Percentiles rank a stretch among this genome's conserved stretches.
These are phyloP conservation scores for Ophiostoma ulmi DNA, from an alignment of 2,329 filamentous ascomycete genomes.

Conservation along the genomic window DNA sequence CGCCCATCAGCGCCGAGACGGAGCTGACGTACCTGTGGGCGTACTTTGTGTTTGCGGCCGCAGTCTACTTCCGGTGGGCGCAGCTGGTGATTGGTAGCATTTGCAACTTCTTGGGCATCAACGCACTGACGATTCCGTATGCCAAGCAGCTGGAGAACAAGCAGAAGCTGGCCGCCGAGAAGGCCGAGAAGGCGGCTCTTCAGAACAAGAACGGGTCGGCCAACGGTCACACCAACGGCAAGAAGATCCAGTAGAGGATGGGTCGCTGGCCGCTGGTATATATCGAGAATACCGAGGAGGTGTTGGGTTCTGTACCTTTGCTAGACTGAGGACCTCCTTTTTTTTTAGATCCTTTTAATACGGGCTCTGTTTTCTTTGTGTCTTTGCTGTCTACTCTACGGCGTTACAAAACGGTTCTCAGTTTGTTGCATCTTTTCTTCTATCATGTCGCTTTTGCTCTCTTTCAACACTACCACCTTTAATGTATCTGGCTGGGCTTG, in stretches of 20 bases:
- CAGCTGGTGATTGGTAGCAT: constrained; percentile 86
- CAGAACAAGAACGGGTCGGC: not conserved
- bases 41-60: constrained; percentile 75
- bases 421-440: not conserved
- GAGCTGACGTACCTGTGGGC: constrained; percentile 78
- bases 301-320: not conserved
- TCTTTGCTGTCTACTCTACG: not conserved
- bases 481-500: not conserved
- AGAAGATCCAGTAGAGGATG: constrained; percentile 22
- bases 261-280: too few species aligned
- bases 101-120: constrained; percentile 87
- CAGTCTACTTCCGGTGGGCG: constrained; percentile 93
- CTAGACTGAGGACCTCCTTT: not conserved
- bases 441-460: not conserved
- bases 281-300: too few species aligned
- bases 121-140: constrained; percentile 78
- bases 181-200: constrained; percentile 19
- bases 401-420: not conserved
- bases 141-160: constrained; percentile 56
- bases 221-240: constrained; percentile 28
- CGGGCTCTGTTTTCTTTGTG: not conserved
- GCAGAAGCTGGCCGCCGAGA: constrained; percentile 35
- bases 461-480: not conserved
- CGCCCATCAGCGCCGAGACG: constrained; percentile 54
- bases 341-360: not conserved